Percentiles rank a stretch among this genome's conserved stretches.
Evolutionary conservation across 179 eudicot genomes (phyloP).

Genomic region (Beta lomatogona): DNA sequence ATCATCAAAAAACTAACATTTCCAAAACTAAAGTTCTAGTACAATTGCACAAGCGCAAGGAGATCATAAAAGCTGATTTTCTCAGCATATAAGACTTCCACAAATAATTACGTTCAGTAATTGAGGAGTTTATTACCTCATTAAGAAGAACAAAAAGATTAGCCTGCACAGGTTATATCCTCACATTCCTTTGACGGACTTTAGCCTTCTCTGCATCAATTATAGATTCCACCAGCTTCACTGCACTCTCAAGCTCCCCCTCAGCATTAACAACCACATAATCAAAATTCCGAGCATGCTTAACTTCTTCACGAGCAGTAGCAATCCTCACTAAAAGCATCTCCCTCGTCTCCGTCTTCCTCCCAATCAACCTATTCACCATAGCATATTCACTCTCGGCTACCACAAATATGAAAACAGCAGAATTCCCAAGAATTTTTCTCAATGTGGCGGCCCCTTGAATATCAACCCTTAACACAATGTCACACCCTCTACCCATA

Average conservation of each 20-base stretch:
- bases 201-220: constrained; percentile 91
- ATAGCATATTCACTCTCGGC: constrained; percentile 82
- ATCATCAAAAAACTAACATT: too few relatives aligned
- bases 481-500: constrained; percentile 82
- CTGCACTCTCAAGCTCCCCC: constrained; percentile 73
- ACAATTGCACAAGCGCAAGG: too few relatives aligned
- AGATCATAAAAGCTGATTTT: too few relatives aligned
- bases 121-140: too few relatives aligned
- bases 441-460: constrained; percentile 88
- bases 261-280: constrained; percentile 90
- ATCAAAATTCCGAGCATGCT: constrained; percentile 63
- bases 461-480: constrained; percentile 86
- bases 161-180: constrained; percentile 32
- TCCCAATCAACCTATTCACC: constrained; percentile 80
- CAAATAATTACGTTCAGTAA: too few relatives aligned
- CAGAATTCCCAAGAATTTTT: constrained; percentile 64
- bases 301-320: constrained; percentile 83
- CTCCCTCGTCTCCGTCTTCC: constrained; percentile 81
- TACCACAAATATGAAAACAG: constrained; percentile 74
- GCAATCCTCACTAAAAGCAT: constrained; percentile 78
- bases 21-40: too few relatives aligned
- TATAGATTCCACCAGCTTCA: constrained; percentile 68
- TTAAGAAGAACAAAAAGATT: not conserved
- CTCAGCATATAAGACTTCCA: too few relatives aligned
- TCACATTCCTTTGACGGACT: constrained; percentile 52